phyloP scores from a whole-genome alignment of 768 basidiomycete species.

The Pleurotus eryngii region DNA sequence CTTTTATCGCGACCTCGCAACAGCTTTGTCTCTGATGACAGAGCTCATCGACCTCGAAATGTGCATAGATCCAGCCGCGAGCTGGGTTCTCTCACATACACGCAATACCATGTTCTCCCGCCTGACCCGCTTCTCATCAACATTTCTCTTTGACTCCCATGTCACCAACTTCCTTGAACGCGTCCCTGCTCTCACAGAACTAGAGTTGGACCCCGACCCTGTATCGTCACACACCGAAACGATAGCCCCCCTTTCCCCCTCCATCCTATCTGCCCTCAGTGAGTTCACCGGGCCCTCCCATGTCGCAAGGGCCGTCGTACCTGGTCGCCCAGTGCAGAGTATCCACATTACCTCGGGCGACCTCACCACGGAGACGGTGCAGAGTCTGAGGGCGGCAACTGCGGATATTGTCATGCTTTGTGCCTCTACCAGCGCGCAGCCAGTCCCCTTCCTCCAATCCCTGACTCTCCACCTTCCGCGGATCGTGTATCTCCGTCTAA shows the following conservation, averaged over 20 bases:
- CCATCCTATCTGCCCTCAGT: conserved; percentile 39
- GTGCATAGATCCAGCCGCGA: conserved; percentile 46
- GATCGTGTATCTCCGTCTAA: conserved; percentile 65
- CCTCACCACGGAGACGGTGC: conserved; percentile 54
- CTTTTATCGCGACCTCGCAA: conserved; percentile 47
- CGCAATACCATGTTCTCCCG: conserved; percentile 33
- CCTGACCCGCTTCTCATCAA: conserved; percentile 54
- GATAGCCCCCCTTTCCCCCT: conserved; percentile 33
- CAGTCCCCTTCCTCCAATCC: conserved; percentile 52
- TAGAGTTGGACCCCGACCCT: conserved; percentile 48
- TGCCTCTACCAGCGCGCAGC: conserved; percentile 55
- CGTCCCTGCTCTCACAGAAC: conserved; percentile 50
- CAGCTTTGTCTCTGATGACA: conserved; percentile 59
- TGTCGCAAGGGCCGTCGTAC: conserved; percentile 53
- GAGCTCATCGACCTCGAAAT: conserved; percentile 56
- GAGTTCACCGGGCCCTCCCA: conserved; percentile 62
- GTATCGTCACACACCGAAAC: conserved; percentile 21
- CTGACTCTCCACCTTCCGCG: conserved; percentile 56
- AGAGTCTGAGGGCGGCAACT: conserved; percentile 46
- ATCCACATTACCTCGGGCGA: conserved; percentile 62
- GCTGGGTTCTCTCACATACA: conserved; percentile 48
- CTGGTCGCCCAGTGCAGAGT: conserved; percentile 61
- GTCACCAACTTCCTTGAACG: conserved; percentile 57
- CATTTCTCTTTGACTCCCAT: conserved; percentile 58
- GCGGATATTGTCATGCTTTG: conserved; percentile 53